Evolutionary conservation across 495 filamentous ascomycete genomes (phyloP).

Genomic region (Aspergillus egyptiacus): DNA sequence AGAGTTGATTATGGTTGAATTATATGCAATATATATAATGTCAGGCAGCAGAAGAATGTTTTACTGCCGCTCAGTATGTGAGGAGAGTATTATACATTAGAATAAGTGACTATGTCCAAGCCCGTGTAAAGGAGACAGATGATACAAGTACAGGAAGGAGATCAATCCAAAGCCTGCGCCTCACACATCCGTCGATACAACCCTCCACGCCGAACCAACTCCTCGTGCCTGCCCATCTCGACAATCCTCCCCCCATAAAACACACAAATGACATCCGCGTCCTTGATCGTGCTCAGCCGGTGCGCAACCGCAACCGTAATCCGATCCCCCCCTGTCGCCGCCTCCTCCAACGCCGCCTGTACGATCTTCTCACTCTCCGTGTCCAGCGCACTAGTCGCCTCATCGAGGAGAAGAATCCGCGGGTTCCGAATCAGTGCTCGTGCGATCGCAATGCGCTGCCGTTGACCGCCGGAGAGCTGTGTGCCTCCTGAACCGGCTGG

Average conservation of each 20-base stretch:
- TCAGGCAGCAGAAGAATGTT: too few relatives aligned
- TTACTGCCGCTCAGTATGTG: too few relatives aligned
- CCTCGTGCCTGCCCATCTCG: slow-evolving; percentile 65
- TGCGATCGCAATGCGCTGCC: slow-evolving; percentile 74
- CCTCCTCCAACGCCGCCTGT: slow-evolving; percentile 69
- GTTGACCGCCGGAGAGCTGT: slow-evolving; percentile 76
- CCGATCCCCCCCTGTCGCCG: slow-evolving; percentile 53
- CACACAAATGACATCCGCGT: slow-evolving; percentile 78
- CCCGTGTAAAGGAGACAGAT: background rate
- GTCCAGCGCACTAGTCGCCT: slow-evolving; percentile 77
- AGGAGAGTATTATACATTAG: too few relatives aligned
- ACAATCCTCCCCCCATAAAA: slow-evolving; percentile 69
- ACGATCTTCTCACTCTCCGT: slow-evolving; percentile 78
- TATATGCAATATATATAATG: too few relatives aligned
- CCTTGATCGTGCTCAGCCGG: slow-evolving; percentile 71
- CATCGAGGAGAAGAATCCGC: slow-evolving; percentile 68
- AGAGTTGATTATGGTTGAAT: too few relatives aligned
- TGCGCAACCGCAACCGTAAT: slow-evolving; percentile 79
- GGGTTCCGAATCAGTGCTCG: slow-evolving; percentile 67
- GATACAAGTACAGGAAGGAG: background rate
- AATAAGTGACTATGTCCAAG: too few relatives aligned
- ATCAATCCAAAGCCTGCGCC: slow-evolving; percentile 7
- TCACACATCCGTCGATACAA: slow-evolving; percentile 5
- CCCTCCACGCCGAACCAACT: slow-evolving; percentile 42
- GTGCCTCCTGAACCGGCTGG: slow-evolving; percentile 69